Evolutionary conservation across 192 early-diverging fungal genomes (phyloP), one percentile per base, ranked within the genome.

Genomic region (Dissophora globulifera): DNA sequence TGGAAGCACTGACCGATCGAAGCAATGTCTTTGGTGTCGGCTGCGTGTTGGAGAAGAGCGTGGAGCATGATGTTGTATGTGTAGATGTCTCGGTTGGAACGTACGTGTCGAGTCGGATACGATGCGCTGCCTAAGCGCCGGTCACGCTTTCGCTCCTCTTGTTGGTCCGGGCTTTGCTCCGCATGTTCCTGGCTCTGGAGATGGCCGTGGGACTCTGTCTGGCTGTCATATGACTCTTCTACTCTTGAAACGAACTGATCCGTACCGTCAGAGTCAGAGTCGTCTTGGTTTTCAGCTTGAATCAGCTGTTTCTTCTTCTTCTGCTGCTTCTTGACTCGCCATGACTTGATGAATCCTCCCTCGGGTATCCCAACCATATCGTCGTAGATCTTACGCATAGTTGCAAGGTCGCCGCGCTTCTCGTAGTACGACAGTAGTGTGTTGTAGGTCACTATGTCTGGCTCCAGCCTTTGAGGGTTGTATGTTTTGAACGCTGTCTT

Each of bases 1-100:
- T 67, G 47, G 15, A 76, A 76, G 38, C 72, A 76, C 30, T 76
- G 72, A 4, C 72, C 72, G 16, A 76, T 76, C 15, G 72, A 33
- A 1, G 47, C 64, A 19, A 76, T 54, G 15, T 76, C 72, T 40
- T 76, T 76, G 48, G 50, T 62, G 2, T 76, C 64, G 23, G 67
- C 72, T 0, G 72, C 72, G 10, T 76, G 72, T 17, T 67, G 58
- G 9, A 76, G 31, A 15, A 76, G 40, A 20, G 72, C 72, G 29
- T 76, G 72, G 23, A 76, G 51, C 72, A 76, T 76, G 15, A 47
- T 76, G 52, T 76, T 76, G 58, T 76, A 76, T 12, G 72, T 76
- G 35, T 61, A 76, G 23, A 76, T 66, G 30, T 76, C 72, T 4
- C 72, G 63, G 20, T 58, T 59, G 22, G 67, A 61, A 1, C 58